Base-by-base conservation (phyloP, 2,329 filamentous ascomycete species). In the Xylariaceae sp. region DNA sequence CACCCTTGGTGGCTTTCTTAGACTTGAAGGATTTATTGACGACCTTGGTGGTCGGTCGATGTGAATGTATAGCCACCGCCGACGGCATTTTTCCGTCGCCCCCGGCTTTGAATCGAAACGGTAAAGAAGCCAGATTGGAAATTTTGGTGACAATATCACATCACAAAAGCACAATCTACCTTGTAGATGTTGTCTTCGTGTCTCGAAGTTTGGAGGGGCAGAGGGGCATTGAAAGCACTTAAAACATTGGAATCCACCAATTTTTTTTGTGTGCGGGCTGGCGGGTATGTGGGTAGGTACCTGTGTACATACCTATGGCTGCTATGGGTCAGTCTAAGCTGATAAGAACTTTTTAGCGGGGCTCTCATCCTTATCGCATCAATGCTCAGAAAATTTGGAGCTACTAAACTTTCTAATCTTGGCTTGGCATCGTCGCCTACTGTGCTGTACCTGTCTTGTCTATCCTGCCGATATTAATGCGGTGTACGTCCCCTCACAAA, bases 11-110 rank as follows among this genome's bases (percentile, higher is more conserved):
- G 41, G 93, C 85, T 79, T 96, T 93, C 72, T 88, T 88, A 56
- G 91, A 91, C 77, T 99, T 99, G 82, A 93, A 99, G 21, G 88
- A 74, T 80, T 99, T 99, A 77, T 96, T 87, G 64, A 83, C 78
- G 68, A 86, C 80, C 81, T 98, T 99, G 51, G 93, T 96, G 56
- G 93, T 97, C 70, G 90, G 90, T 73, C 93, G 85, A 75, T 99
- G 95, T 71, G 93, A 93, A 75, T 98, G 91, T 65, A 79, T 81
- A 73, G 78, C 77, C 70, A 84, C 81, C 58, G 82, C 80, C 75
- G 86, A 83, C 70, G 90, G 87, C 90, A 95, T 95, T 68, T 83
- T 89, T 75, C 81, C 81, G 74, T 81, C 80, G 74, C 85, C 80
- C 71, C 89, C 89, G 74, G 89, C 90, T 81, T 96, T 96, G 78